Base-by-base conservation (phyloP, 495 filamentous ascomycete species). In the Hypoxylon fragiforme region DNA sequence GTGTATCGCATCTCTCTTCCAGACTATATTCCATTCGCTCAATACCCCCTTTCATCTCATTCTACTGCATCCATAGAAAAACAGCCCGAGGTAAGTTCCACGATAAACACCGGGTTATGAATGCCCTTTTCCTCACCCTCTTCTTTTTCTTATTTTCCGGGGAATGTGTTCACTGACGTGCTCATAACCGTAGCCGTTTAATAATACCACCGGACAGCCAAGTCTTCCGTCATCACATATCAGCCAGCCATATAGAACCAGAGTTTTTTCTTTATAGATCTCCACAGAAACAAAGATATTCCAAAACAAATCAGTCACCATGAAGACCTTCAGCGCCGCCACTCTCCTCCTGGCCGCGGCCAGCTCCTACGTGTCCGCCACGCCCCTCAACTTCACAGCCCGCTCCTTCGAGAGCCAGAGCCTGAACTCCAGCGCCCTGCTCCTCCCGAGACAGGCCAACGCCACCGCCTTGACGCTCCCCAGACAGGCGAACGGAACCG, bases 271-370 rank as follows among this genome's bases (percentile, higher is more conserved):
- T 35, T 22, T 4, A 26, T 21, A n/a, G n/a, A n/a, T n/a, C n/a
- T n/a, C n/a, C n/a, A n/a, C n/a, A n/a, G n/a, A n/a, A n/a, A n/a
- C n/a, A n/a, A n/a, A n/a, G n/a, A n/a, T n/a, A n/a, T n/a, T n/a
- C n/a, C n/a, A n/a, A n/a, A n/a, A n/a, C n/a, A n/a, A 44, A 50
- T 39, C 35, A 41, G 21, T 44, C 57, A 61, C 7, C 46, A 61
- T 61, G 57, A 61, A 61, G 57, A 39, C 12, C 32, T 47, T 56
- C 28, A 37, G 42, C 13, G 37, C 43, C 4, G 32, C 56, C 24
- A 5, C 50, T 28, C 51, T 56, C 44, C 16, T 58, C 50, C 36
- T 61, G 26, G 51, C 51, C 31, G 18, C 43, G 5, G 51, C 47
- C 37, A 31, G 51, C 57, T 52, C 57, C 9, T 48, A 47, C 24